Base-by-base conservation (phyloP, 2,329 filamentous ascomycete genomes). In the Arachnomyces sp. region DNA sequence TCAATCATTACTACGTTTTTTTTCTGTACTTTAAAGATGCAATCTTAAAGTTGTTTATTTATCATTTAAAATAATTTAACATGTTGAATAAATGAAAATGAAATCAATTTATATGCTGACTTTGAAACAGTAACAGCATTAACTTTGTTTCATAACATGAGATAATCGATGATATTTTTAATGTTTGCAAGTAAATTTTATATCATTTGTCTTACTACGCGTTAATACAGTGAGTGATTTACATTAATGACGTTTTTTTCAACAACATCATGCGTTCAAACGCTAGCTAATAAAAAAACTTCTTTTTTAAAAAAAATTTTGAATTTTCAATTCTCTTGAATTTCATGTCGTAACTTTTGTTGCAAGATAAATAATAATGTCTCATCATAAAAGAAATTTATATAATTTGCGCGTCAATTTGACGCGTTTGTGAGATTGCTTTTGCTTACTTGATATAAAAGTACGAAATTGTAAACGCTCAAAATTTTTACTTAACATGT, bases 381-480 rank as follows among this genome's bases (percentile, higher is more conserved):
- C 11, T 39, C 5, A 4, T 13, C 17, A 33, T 39, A 7, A 12
- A 20, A 33, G 13, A 18, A 14, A 25, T 39, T 2, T 4, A 32
- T 20, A 18, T 34, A 32, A 25, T 34, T 13, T 34, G 30, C 18
- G 3, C 16, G 30, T 1, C 7, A n/a, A 34, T 13, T 32, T 4
- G 7, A 13, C 17, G 15, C 17, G 31, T 30, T 16, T 39, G 25
- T n/a, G 28, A 38, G 11, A 31, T 43, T 43, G 4, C 30, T 20
- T 16, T 45, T 43, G 7, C 40, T 33, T 33, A 12, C 4, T 28
- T 25, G 12, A 17, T 45, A 17, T 16, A 25, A 25, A 25, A 25
- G 20, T 25, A 25, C 20, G 9, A 25, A 25, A 25, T 25, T 9
- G 9, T 25, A 25, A 25, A 25, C 20, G 20, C 9, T 25, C 9